These are phyloP conservation scores for Myotisia sp. DNA, from an alignment of 2,329 filamentous ascomycete species.

Conservation along the genomic window DNA sequence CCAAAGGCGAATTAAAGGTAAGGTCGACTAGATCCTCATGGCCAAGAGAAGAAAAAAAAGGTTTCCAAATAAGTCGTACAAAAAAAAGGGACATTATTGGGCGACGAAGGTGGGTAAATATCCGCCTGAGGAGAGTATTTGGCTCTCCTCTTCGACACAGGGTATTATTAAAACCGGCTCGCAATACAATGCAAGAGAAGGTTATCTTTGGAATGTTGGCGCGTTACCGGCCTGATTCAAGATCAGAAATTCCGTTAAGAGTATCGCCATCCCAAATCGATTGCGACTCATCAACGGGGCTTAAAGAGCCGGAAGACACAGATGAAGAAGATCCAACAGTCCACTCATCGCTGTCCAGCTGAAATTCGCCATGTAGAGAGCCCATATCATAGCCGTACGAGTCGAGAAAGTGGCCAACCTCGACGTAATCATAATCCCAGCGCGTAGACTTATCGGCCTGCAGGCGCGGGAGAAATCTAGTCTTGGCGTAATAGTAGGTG, in stretches of 20 bases:
- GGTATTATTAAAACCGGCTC: too few species aligned
- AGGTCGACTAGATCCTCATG: too few species aligned
- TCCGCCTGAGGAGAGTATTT: too few species aligned
- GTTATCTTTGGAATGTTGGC: too few species aligned
- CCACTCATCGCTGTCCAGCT: constrained; percentile 72
- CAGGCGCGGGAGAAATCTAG: constrained; percentile 64
- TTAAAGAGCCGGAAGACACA: constrained; percentile 51
- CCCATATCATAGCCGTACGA: constrained; percentile 43
- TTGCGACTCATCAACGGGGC: constrained; percentile 47
- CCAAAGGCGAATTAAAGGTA: too few species aligned
- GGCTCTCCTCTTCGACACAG: too few species aligned
- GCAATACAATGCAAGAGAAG: not conserved
- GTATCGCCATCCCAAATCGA: constrained; percentile 29
- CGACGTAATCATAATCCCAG: constrained; percentile 93
- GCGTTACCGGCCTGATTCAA: constrained; percentile 30
- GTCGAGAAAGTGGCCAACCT: constrained; percentile 52
- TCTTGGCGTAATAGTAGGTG: constrained; percentile 69
- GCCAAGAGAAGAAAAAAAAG: too few species aligned
- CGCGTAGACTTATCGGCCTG: constrained; percentile 75
- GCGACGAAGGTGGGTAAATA: too few species aligned
- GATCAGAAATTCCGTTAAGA: constrained; percentile 24
- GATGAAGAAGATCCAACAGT: constrained; percentile 72
- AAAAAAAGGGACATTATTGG: too few species aligned
- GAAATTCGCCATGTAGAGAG: constrained; percentile 41
- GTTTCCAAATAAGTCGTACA: too few species aligned